These are phyloP conservation scores for Bacidia rubella DNA, from an alignment of 495 filamentous ascomycete genomes.

Conservation along the genomic window DNA sequence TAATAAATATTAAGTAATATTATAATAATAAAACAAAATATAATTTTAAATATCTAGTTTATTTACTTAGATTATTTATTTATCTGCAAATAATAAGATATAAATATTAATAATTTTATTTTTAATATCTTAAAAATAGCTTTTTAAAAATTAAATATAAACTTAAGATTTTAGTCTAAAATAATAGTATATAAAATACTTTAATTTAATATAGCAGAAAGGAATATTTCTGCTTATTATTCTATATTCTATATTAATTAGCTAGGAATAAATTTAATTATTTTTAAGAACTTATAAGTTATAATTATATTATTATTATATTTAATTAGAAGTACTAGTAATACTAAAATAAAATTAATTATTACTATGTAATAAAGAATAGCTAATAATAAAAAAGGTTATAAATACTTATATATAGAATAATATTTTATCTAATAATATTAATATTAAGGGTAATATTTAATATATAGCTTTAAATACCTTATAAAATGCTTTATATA, in stretches of 20 bases:
- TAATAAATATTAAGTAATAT: not conserved
- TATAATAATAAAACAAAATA: not conserved
- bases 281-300: conserved; percentile 2
- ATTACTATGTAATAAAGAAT: not conserved
- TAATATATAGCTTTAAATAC: conserved; percentile 1
- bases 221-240: not conserved
- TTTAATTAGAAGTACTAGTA: not conserved
- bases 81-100: not conserved
- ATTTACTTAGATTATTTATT: not conserved
- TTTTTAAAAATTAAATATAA: not conserved
- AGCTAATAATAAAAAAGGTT: not conserved
- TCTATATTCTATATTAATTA: not conserved
- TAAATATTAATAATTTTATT: conserved; percentile 7
- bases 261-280: not conserved
- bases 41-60: conserved; percentile 6
- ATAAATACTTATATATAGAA: not conserved
- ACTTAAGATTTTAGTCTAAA: conserved; percentile 6
- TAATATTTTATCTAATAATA: not conserved
- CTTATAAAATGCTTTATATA: conserved; percentile 5
- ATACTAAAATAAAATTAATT: conserved; percentile 1
- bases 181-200: not conserved
- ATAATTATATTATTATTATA: conserved; percentile 2
- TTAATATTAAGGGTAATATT: not conserved
- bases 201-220: not conserved
- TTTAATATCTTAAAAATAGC: conserved; percentile 3